These are phyloP conservation scores for Kodamaea anthophila DNA, from an alignment of 1,139 yeast species.

Conservation along the genomic window DNA sequence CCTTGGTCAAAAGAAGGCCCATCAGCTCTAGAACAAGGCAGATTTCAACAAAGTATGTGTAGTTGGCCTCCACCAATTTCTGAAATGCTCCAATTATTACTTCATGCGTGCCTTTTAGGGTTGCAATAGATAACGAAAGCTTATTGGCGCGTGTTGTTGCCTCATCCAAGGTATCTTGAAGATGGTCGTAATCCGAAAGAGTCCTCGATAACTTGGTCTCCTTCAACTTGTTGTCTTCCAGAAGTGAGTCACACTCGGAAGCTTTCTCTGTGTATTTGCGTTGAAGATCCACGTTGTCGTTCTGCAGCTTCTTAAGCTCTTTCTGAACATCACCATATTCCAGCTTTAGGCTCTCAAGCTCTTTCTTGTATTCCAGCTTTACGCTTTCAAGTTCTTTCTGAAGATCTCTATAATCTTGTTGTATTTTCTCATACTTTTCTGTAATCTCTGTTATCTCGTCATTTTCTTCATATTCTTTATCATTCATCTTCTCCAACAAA, in stretches of 20 bases:
- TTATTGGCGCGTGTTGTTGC: background rate
- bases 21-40: constrained; percentile 67
- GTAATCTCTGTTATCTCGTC: background rate
- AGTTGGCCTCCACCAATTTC: constrained; percentile 17
- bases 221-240: no score
- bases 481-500: constrained; percentile 33
- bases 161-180: background rate
- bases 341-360: background rate
- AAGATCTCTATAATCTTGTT: background rate
- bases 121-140: no score
- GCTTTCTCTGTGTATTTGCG: background rate
- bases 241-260: no score
- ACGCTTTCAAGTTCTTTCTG: background rate
- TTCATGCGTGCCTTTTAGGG: background rate
- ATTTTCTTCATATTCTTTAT: background rate
- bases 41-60: constrained; percentile 35
- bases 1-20: constrained; percentile 60
- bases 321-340: background rate
- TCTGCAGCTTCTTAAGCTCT: background rate
- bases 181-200: background rate
- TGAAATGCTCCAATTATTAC: background rate
- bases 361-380: background rate
- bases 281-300: background rate
- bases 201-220: no score
- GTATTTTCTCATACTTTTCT: background rate